These are phyloP conservation scores for Centella asiatica DNA, from an alignment of 129 eudicot species.

Conservation along the genomic window DNA sequence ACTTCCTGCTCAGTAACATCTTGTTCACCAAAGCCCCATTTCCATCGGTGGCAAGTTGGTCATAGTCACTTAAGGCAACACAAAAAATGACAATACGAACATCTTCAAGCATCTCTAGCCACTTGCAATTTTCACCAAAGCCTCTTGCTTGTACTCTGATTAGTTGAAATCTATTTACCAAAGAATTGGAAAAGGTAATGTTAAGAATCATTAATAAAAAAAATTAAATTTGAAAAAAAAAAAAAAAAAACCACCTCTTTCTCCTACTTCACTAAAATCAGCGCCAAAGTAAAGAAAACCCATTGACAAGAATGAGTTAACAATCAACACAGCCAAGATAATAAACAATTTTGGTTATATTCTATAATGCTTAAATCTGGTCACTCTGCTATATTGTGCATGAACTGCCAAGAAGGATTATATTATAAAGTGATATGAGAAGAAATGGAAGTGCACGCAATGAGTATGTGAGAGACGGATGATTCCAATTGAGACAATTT, in stretches of 20 bases:
- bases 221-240: no score
- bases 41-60: conserved; percentile 43
- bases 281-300: not conserved
- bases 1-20: conserved; percentile 66
- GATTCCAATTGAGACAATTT: no score
- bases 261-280: not conserved
- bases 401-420: no score
- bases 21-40: conserved; percentile 58
- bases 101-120: conserved; percentile 97
- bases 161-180: conserved; percentile 61
- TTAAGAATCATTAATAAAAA: not conserved
- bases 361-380: no score
- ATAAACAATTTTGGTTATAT: no score
- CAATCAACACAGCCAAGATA: no score
- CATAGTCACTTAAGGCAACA: conserved; percentile 77
- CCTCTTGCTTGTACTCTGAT: conserved; percentile 89
- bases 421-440: no score
- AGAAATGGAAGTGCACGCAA: no score
- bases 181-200: not conserved
- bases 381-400: no score
- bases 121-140: conserved; percentile 83
- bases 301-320: not conserved
- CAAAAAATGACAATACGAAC: conserved; percentile 78
- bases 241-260: not conserved
- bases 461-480: no score